These are phyloP conservation scores for Epithele typhae DNA, from an alignment of 768 basidiomycete species.

Conservation along the genomic window DNA sequence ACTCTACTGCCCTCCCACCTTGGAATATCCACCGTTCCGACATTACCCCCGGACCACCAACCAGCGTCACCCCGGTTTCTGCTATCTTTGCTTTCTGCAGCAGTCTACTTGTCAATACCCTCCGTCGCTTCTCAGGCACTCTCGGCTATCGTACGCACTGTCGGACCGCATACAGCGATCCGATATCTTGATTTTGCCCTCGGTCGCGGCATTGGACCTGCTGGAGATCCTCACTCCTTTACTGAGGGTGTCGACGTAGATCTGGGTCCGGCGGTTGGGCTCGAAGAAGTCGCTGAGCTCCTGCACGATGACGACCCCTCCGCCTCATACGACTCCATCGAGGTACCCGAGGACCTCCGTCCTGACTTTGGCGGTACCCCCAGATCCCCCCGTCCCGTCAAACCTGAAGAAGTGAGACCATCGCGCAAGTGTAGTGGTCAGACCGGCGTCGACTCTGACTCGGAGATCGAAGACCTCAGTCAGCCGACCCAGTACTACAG, in stretches of 20 bases:
- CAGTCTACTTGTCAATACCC: conserved; percentile 82
- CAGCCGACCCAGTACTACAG: not conserved
- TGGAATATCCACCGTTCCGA: conserved; percentile 19
- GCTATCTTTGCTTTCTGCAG: conserved; percentile 81
- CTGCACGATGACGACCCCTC: conserved; percentile 31
- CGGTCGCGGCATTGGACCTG: conserved; percentile 56
- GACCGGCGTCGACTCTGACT: conserved; percentile 1
- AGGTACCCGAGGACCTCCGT: not conserved
- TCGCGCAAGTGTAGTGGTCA: conserved; percentile 4
- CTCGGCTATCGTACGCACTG: conserved; percentile 61
- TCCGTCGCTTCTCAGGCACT: conserved; percentile 72
- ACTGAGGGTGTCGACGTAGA: conserved; percentile 28
- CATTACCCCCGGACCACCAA: conserved; percentile 53
- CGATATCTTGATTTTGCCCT: conserved; percentile 81
- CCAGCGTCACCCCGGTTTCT: conserved; percentile 78
- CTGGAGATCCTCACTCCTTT: conserved; percentile 17
- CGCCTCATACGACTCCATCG: not conserved
- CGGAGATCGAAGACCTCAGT: conserved; percentile 2
- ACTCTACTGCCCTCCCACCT: conserved; percentile 17
- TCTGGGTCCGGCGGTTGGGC: conserved; percentile 58
- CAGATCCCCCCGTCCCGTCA: too few species aligned
- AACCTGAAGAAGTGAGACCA: conserved; percentile 1
- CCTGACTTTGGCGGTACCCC: not conserved
- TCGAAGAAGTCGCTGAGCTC: conserved; percentile 61
- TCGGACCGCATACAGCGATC: conserved; percentile 74